Base-by-base conservation (phyloP, 73 alveolate genomes). In the Breviolum minutum region DNA sequence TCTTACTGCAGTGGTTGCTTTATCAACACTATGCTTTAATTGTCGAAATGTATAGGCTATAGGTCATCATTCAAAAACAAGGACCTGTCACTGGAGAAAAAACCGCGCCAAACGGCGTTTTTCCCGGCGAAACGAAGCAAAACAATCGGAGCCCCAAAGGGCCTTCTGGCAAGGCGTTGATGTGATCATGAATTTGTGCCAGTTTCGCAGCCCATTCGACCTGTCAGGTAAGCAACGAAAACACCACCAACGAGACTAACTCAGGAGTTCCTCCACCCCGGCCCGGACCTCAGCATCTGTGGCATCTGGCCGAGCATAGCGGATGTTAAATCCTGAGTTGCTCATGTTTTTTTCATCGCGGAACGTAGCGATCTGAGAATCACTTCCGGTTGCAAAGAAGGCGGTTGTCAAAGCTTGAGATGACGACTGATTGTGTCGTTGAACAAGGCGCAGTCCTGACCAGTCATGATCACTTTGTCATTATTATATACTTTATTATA, bases 281-380 rank as follows among this genome's bases (percentile, higher is more conserved):
- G 76, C n/a, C n/a, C 70, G 13, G 24, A 80, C 98, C 98, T 92
- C 98, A 22, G 98, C 98, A 92, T 92, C 98, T 29, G 98, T 74
- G 6, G 98, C 98, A 54, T 92, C 98, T 5, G 98, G 91, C 84
- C 98, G 86, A 6, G 89, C 98, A 48, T 92, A 92, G 81, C 98
- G 80, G 98, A 92, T 92, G 68, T 92, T 92, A 69, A 92, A 92
- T 60, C 98, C 98, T 92, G n/a, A 8, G 66, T n/a, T n/a, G n/a
- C n/a, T n/a, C n/a, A n/a, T n/a, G n/a, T n/a, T n/a, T n/a, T n/a
- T n/a, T n/a, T n/a, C n/a, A n/a, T n/a, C n/a, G n/a, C n/a, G n/a
- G n/a, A n/a, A n/a, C n/a, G n/a, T n/a, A n/a, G n/a, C n/a, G n/a
- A n/a, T n/a, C n/a, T n/a, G n/a, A n/a, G n/a, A n/a, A n/a, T n/a